A percentile compares a stretch with the other conserved stretches of the same genome.
These are phyloP conservation scores for Colletotrichum sp. DNA, from an alignment of 2,329 filamentous ascomycete genomes.

Conservation along the genomic window DNA sequence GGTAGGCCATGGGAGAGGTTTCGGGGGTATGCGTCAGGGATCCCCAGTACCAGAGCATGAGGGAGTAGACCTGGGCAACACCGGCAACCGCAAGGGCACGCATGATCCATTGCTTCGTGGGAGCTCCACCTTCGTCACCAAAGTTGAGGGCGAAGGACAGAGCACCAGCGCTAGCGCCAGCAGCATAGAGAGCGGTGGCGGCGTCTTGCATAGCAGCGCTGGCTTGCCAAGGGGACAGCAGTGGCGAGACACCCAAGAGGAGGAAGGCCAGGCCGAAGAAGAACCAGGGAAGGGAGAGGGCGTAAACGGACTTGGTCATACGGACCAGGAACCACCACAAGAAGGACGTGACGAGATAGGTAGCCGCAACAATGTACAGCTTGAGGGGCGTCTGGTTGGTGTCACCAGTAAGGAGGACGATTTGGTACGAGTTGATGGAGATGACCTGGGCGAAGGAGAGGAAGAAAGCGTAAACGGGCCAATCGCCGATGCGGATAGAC, in stretches of 20 bases:
- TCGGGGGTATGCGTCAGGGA: slow-evolving; percentile 11
- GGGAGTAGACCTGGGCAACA: slow-evolving; percentile 70
- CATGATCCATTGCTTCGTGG: slow-evolving; percentile 70
- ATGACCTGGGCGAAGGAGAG: slow-evolving; percentile 68
- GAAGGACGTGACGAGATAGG: slow-evolving; percentile 63
- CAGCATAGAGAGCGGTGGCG: slow-evolving; percentile 66
- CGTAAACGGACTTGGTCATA: slow-evolving; percentile 58
- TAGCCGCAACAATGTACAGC: slow-evolving; percentile 64
- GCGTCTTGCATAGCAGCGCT: slow-evolving; percentile 61
- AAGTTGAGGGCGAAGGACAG: slow-evolving; percentile 73
- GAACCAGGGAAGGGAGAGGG: slow-evolving; percentile 65
- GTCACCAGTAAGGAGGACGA: slow-evolving; percentile 70
- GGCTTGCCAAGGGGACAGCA: slow-evolving; percentile 39
- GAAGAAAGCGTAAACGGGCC: slow-evolving; percentile 68
- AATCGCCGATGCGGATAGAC: slow-evolving; percentile 64
- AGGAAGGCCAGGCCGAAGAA: slow-evolving; percentile 69
- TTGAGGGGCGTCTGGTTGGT: slow-evolving; percentile 63
- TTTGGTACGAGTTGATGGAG: slow-evolving; percentile 71
- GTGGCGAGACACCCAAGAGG: slow-evolving; percentile 68
- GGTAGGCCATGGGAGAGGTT: slow-evolving; percentile 16
- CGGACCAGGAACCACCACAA: slow-evolving; percentile 70
- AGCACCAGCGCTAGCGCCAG: slow-evolving; percentile 66
- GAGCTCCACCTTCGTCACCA: slow-evolving; percentile 66
- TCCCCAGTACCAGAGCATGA: slow-evolving; percentile 72
- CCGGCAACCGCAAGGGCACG: slow-evolving; percentile 71